Conservation (phyloP, 805 yeast species). For the Sporopachydermia lactativora region DNA sequence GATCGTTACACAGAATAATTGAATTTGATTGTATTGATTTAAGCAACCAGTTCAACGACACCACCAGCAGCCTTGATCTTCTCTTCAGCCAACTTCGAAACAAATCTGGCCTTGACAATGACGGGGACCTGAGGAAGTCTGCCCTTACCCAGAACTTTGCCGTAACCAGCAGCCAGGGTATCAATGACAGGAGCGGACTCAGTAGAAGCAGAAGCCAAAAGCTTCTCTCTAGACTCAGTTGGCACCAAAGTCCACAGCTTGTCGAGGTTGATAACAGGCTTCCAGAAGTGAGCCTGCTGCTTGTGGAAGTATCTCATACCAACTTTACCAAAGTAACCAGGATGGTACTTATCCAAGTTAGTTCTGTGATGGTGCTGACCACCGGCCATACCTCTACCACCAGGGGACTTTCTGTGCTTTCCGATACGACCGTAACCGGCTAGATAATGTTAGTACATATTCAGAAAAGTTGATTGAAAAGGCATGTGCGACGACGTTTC, state of each 20-base stretch:
- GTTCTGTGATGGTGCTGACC: slow-evolving; percentile 99
- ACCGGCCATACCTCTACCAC: slow-evolving; percentile 99
- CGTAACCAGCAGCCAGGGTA: slow-evolving; percentile 99
- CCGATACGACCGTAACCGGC: slow-evolving; percentile 99
- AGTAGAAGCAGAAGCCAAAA: slow-evolving; percentile 70
- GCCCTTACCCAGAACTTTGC: slow-evolving; percentile 99
- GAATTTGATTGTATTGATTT: too few species aligned
- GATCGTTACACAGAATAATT: too few species aligned
- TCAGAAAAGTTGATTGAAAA: not conserved
- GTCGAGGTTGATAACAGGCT: slow-evolving; percentile 95
- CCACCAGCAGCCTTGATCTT: slow-evolving; percentile 99
- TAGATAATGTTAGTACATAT: slow-evolving; percentile 20
- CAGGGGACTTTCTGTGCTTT: slow-evolving; percentile 99
- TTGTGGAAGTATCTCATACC: slow-evolving; percentile 99
- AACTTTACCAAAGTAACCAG: slow-evolving; percentile 99
- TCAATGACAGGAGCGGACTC: slow-evolving; percentile 98
- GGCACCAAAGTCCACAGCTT: slow-evolving; percentile 96
- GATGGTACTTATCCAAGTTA: slow-evolving; percentile 99
- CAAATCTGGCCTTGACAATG: slow-evolving; percentile 98
- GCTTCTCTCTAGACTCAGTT: slow-evolving; percentile 86
- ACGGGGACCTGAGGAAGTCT: slow-evolving; percentile 96
- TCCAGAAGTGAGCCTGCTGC: slow-evolving; percentile 91
- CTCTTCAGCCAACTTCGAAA: slow-evolving; percentile 98
- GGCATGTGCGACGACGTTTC: too few species aligned
- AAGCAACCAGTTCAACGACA: slow-evolving; percentile 98